phyloP scores from a whole-genome alignment of 352 stramenopile genomes.

The Blastocystis sp. region DNA sequence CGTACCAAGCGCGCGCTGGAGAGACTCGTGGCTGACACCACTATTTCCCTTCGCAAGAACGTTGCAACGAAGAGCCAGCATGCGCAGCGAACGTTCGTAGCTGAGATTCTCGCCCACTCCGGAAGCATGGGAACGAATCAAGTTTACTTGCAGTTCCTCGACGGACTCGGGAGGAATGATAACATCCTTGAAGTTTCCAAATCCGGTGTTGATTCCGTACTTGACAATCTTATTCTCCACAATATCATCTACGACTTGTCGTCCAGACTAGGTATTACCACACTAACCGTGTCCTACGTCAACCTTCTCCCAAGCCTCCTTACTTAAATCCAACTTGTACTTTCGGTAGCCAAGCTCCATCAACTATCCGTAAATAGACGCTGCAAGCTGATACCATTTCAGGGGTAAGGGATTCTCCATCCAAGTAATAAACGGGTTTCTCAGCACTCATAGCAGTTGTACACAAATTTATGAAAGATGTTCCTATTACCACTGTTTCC shows the following conservation, averaged over 20 bases:
- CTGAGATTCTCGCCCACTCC: conserved; percentile 74
- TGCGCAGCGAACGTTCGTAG: conserved; percentile 75
- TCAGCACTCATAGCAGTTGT: conserved; percentile 27
- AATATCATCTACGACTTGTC: conserved; percentile 79
- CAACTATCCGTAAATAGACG: conserved; percentile 65
- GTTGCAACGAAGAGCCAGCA: conserved; percentile 79
- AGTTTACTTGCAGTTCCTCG: conserved; percentile 74
- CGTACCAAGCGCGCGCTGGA: conserved; percentile 67
- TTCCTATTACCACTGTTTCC: neutral
- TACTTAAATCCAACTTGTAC: conserved; percentile 70
- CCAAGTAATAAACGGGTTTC: conserved; percentile 52
- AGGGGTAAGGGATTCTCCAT: conserved; percentile 58
- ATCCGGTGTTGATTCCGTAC: conserved; percentile 85
- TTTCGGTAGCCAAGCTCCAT: conserved; percentile 72
- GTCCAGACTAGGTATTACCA: conserved; percentile 53
- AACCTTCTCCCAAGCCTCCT: conserved; percentile 74
- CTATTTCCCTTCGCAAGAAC: conserved; percentile 79
- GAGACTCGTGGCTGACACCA: conserved; percentile 74
- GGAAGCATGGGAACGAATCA: conserved; percentile 67
- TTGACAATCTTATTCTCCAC: conserved; percentile 74
- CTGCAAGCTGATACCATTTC: neutral
- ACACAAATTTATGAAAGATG: neutral
- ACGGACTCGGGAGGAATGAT: conserved; percentile 78
- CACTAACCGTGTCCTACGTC: conserved; percentile 58
- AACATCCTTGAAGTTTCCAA: conserved; percentile 81